phyloP scores from a whole-genome alignment of 1,139 yeast genomes.

The Saccharomyces uvarum region DNA sequence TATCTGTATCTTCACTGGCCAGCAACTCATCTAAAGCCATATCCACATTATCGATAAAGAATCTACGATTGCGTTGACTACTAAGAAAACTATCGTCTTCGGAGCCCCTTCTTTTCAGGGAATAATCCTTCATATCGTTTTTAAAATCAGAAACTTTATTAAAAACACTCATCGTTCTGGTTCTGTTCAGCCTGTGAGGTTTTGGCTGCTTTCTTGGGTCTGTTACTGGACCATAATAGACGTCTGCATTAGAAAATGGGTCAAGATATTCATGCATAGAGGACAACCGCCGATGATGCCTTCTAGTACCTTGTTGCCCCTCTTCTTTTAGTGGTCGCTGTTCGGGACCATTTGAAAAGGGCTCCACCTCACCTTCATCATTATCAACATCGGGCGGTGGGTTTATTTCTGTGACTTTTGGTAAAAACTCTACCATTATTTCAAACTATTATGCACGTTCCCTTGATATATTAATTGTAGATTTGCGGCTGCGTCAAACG shows the following conservation, averaged over 20 bases:
- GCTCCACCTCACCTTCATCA: neutral
- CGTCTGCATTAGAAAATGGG: slow-evolving; percentile 62
- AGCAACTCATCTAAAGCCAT: slow-evolving; percentile 62
- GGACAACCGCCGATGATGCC: slow-evolving; percentile 23
- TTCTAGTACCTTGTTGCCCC: slow-evolving; percentile 8
- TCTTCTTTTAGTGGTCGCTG: neutral
- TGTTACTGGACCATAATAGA: slow-evolving; percentile 60
- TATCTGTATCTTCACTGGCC: slow-evolving; percentile 78
- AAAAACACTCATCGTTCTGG: slow-evolving; percentile 37
- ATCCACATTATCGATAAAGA: slow-evolving; percentile 70
- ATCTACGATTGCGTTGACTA: slow-evolving; percentile 42
- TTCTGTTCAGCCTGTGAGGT: slow-evolving; percentile 9
- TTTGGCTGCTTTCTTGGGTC: slow-evolving; percentile 38
- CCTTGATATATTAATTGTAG: neutral
- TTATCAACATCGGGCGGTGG: neutral
- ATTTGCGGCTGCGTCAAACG: neutral
- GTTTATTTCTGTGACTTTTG: neutral
- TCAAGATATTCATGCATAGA: slow-evolving; percentile 35
- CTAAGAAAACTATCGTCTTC: slow-evolving; percentile 46
- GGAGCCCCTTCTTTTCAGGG: slow-evolving; percentile 49
- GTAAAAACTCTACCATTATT: neutral
- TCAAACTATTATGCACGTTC: neutral
- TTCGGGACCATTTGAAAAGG: neutral
- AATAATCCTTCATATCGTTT: slow-evolving; percentile 5
- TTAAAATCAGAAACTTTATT: slow-evolving; percentile 28